These are phyloP conservation scores for Chrysoporthe austroafricana DNA, from an alignment of 2,329 filamentous ascomycete genomes.

Conservation along the genomic window DNA sequence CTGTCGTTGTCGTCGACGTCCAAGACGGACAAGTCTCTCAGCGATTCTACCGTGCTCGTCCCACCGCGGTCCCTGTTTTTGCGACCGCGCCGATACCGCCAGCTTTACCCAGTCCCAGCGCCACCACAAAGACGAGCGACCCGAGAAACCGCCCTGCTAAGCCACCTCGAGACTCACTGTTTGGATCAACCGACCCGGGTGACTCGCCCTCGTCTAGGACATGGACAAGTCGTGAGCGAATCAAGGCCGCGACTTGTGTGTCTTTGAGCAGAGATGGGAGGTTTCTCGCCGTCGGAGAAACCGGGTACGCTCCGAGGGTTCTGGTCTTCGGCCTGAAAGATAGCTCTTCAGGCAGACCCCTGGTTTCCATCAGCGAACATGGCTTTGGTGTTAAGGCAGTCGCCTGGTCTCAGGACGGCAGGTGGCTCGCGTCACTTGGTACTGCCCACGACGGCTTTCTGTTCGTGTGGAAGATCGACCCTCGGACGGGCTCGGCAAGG, in stretches of 20 bases:
- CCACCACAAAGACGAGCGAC: conserved; percentile 65
- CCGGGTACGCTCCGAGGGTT: conserved; percentile 89
- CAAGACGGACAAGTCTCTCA: conserved; percentile 71
- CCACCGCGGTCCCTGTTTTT: conserved; percentile 72
- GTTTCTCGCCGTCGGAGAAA: conserved; percentile 91
- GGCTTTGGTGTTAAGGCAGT: conserved; percentile 86
- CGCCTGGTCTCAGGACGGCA: conserved; percentile 86
- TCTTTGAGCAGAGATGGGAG: conserved; percentile 85
- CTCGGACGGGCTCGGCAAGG: conserved; percentile 78
- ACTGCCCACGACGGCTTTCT: conserved; percentile 91
- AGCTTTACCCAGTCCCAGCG: conserved; percentile 54
- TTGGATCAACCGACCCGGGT: conserved; percentile 53
- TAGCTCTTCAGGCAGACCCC: conserved; percentile 75
- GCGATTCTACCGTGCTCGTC: conserved; percentile 88
- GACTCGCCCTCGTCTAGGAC: conserved; percentile 72
- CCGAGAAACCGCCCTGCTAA: conserved; percentile 60
- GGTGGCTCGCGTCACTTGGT: conserved; percentile 85
- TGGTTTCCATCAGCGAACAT: conserved; percentile 88
- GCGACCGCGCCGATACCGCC: conserved; percentile 56
- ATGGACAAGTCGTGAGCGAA: conserved; percentile 87
- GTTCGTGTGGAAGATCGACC: conserved; percentile 85
- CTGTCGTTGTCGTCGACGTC: conserved; percentile 86
- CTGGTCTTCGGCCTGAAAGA: conserved; percentile 87
- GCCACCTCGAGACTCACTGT: conserved; percentile 52
- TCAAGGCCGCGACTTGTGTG: conserved; percentile 92